Base-by-base conservation (phyloP, 257 asterid species). In the Paulownia fortunei region DNA sequence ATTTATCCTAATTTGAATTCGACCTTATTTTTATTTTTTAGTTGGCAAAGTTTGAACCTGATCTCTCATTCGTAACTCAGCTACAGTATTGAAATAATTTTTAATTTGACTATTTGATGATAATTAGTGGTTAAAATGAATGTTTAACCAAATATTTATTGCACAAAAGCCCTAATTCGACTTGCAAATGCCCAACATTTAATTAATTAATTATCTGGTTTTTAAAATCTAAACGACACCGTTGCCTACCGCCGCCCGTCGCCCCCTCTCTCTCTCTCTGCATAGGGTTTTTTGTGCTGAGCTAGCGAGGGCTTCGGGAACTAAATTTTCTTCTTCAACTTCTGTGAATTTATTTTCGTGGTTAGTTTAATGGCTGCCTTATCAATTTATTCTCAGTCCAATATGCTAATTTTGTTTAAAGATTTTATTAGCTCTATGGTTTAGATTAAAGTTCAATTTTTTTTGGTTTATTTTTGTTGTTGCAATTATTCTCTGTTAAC, bases 181-280 rank as follows among this genome's bases (percentile, higher is more conserved):
- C n/a, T n/a, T n/a, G n/a, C n/a, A n/a, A n/a, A n/a, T n/a, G n/a
- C n/a, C n/a, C n/a, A n/a, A n/a, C n/a, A n/a, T n/a, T n/a, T n/a
- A n/a, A 1, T 30, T 30, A 30, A 30, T 30, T 30, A 30, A 30
- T 30, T 30, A 30, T 30, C 4, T 30, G 36, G n/a, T n/a, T n/a
- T n/a, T n/a, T n/a, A n/a, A n/a, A n/a, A n/a, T n/a, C n/a, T n/a
- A 61, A 61, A 61, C 68, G 68, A 27, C 69, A 39, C 15, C 47
- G 68, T 61, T 32, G 12, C 30, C 5, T 10, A 34, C 69, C 69
- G 69, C 42, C 42, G 73, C 55, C 54, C 19, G 18, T 16, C 62
- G 32, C 62, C 62, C 26, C 32, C 62, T 8, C 73, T 1, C 5
- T 30, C 10, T 42, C 54, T 24, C 41, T 21, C 2, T 44, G 37